Evolutionary conservation across 257 asterid species (phyloP).

Genomic region (Nicotiana knightiana): DNA sequence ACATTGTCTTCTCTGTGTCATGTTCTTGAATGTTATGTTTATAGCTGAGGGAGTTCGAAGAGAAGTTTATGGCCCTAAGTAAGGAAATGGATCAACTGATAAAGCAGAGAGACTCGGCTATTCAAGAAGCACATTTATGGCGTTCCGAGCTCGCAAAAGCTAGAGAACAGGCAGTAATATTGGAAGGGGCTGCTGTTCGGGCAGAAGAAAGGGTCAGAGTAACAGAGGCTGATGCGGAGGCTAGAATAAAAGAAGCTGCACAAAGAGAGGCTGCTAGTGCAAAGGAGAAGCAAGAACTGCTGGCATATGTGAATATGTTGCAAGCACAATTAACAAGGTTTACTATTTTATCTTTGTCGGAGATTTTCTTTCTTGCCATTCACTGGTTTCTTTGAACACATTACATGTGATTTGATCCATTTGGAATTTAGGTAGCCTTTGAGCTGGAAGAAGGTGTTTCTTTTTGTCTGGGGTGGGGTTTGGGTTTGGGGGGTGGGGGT

Average conservation of each 20-base stretch:
- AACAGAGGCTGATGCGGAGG: constrained; percentile 74
- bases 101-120: constrained; percentile 69
- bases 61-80: constrained; percentile 41
- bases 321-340: constrained; percentile 88
- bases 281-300: constrained; percentile 76
- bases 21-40: constrained; percentile 12
- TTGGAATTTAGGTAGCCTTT: not conserved
- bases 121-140: constrained; percentile 92
- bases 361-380: not conserved
- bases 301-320: constrained; percentile 53
- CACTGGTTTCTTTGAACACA: not conserved
- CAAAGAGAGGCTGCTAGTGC: constrained; percentile 62
- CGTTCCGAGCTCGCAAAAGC: constrained; percentile 99
- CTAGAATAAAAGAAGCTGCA: constrained; percentile 66
- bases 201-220: constrained; percentile 90
- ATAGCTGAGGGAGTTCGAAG: constrained; percentile 68
- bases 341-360: not conserved
- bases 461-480: no score
- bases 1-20: not conserved
- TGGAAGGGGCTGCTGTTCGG: constrained; percentile 94
- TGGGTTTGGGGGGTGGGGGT: not conserved
- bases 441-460: not conserved
- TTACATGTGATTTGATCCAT: constrained; percentile 1
- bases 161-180: constrained; percentile 76
- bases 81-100: constrained; percentile 70